These are phyloP conservation scores for Pleurotus cornucopiae DNA, from an alignment of 768 basidiomycete species.

Conservation along the genomic window DNA sequence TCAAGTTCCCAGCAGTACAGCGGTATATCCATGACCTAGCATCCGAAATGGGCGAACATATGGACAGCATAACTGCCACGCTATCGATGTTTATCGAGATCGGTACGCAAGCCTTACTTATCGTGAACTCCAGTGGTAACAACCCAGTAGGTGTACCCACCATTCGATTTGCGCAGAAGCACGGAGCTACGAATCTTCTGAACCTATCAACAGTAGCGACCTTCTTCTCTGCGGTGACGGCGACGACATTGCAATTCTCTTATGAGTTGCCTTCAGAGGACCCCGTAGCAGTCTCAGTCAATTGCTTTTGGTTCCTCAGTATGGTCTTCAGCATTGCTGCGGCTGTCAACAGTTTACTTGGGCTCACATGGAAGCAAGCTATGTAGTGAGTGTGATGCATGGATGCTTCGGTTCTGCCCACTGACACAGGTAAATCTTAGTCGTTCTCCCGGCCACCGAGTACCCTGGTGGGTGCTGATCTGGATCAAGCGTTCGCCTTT, in stretches of 20 bases:
- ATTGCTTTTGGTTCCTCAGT: constrained; percentile 71
- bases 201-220: constrained; percentile 76
- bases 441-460: constrained; percentile 70
- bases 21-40: constrained; percentile 71
- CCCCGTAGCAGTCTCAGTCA: constrained; percentile 48
- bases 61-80: constrained; percentile 63
- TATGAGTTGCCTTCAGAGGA: constrained; percentile 32
- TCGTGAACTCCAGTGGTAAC: not conserved
- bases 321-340: constrained; percentile 75
- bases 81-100: constrained; percentile 76
- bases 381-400: constrained; percentile 60
- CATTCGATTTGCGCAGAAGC: constrained; percentile 73
- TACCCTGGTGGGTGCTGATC: constrained; percentile 81
- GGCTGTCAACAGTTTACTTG: constrained; percentile 73
- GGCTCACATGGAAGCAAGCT: constrained; percentile 76
- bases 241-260: constrained; percentile 69
- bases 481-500: constrained; percentile 86
- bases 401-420: not conserved
- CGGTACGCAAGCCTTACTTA: constrained; percentile 35
- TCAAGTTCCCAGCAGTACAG: constrained; percentile 67
- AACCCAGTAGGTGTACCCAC: constrained; percentile 59
- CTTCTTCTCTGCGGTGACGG: constrained; percentile 74
- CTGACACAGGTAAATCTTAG: constrained; percentile 25
- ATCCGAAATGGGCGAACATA: constrained; percentile 72
- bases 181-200: constrained; percentile 63